These are phyloP conservation scores for Syncephalastrum racemosum DNA, from an alignment of 371 early-diverging fungal species.

Conservation along the genomic window DNA sequence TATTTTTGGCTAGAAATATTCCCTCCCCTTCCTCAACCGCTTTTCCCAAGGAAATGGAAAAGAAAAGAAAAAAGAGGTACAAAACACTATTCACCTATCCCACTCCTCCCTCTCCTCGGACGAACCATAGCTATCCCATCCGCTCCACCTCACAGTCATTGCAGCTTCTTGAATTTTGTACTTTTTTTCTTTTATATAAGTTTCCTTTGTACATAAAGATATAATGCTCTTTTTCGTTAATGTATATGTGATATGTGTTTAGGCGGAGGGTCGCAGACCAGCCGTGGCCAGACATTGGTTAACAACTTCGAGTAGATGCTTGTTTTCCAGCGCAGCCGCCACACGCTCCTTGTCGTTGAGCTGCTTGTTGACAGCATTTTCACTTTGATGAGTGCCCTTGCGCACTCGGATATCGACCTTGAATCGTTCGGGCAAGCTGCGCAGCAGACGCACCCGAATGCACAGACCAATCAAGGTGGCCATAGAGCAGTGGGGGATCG, in stretches of 20 bases:
- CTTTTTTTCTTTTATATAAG: no score
- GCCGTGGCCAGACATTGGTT: slow-evolving; percentile 86
- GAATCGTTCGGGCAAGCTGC: slow-evolving; percentile 87
- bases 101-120: no score
- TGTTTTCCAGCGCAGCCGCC: slow-evolving; percentile 98
- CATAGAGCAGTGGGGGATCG: slow-evolving; percentile 99
- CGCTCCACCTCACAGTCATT: no score
- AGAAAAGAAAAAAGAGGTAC: no score
- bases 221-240: no score
- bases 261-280: slow-evolving; percentile 20
- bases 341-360: slow-evolving; percentile 99
- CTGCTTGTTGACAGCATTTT: slow-evolving; percentile 96
- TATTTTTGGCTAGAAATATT: slow-evolving; percentile 22
- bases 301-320: slow-evolving; percentile 89
- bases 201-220: no score
- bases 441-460: slow-evolving; percentile 90
- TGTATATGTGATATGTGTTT: no score
- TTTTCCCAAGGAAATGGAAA: not conserved
- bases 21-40: not conserved
- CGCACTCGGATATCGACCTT: slow-evolving; percentile 90
- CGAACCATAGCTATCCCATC: no score
- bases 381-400: slow-evolving; percentile 96
- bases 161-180: no score
- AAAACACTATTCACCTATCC: no score
- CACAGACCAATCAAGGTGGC: slow-evolving; percentile 98